A percentile compares a stretch with the other conserved stretches of the same genome.
Evolutionary conservation across 495 filamentous ascomycete species (phyloP).

Genomic region (Aspergillus affinis): DNA sequence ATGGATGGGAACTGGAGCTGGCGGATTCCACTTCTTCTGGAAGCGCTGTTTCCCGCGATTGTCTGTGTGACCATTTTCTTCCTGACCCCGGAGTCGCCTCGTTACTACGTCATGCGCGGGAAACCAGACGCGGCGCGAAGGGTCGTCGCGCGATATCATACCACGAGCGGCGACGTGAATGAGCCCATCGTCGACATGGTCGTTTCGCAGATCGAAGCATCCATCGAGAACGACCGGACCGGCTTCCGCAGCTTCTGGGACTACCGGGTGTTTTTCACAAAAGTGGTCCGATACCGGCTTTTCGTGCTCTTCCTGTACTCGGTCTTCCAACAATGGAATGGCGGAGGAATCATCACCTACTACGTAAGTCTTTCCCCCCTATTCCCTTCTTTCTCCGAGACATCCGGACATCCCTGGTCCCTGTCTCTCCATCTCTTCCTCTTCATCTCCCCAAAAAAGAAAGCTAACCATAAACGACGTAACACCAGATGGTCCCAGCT

Average conservation of each 20-base stretch:
- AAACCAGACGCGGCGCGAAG: slow-evolving; percentile 33
- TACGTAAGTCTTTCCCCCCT: slow-evolving; percentile 25
- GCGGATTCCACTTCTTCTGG: slow-evolving; percentile 39
- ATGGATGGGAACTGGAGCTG: slow-evolving; percentile 30
- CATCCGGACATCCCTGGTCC: not conserved
- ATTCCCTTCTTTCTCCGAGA: not conserved
- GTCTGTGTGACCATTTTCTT: slow-evolving; percentile 39
- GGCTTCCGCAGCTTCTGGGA: slow-evolving; percentile 36
- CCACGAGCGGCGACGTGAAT: slow-evolving; percentile 35
- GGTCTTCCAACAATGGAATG: slow-evolving; percentile 47
- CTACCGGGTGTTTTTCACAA: slow-evolving; percentile 39
- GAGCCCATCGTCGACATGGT: slow-evolving; percentile 40
- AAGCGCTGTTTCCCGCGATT: slow-evolving; percentile 38
- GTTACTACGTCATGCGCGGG: slow-evolving; percentile 41
- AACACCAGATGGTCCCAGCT: slow-evolving; percentile 36
- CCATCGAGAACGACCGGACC: slow-evolving; percentile 29
- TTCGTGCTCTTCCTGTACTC: slow-evolving; percentile 41
- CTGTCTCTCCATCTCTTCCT: too few relatives aligned
- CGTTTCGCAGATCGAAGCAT: slow-evolving; percentile 42
- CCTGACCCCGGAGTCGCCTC: slow-evolving; percentile 41
- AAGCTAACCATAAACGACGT: not conserved
- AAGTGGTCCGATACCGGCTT: slow-evolving; percentile 34
- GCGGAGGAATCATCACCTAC: slow-evolving; percentile 43
- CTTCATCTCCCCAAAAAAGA: not conserved
- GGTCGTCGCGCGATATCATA: slow-evolving; percentile 39